Conservation (phyloP, 805 yeast genomes). For the Schwanniomyces yamadae region DNA sequence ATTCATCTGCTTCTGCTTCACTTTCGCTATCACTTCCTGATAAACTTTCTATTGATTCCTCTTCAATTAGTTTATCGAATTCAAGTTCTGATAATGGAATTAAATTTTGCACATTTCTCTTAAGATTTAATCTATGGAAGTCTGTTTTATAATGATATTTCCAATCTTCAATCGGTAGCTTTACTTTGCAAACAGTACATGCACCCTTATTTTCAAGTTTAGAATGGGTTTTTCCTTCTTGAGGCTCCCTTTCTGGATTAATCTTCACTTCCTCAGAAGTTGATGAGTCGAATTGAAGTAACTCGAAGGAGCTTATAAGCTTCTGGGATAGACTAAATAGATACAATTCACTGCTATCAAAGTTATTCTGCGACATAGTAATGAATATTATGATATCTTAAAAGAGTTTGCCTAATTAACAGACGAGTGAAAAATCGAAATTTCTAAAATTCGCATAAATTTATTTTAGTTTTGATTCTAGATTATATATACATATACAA, state of each 20-base stretch:
- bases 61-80: conserved; percentile 55
- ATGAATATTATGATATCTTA: too few species aligned
- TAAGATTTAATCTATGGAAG: conserved; percentile 57
- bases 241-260: not conserved
- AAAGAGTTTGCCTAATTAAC: too few species aligned
- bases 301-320: conserved; percentile 45
- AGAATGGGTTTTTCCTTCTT: not conserved
- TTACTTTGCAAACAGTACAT: conserved; percentile 18
- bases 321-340: conserved; percentile 45
- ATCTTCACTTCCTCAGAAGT: conserved; percentile 31
- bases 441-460: not conserved
- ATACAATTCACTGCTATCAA: conserved; percentile 37
- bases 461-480: not conserved
- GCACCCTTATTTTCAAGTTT: conserved; percentile 4
- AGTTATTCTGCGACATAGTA: too few species aligned
- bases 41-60: conserved; percentile 52
- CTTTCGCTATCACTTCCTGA: conserved; percentile 51
- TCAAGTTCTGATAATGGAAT: conserved; percentile 52
- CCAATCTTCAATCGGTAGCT: conserved; percentile 9
- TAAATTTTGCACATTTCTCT: conserved; percentile 48
- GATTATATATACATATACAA: conserved; percentile 1
- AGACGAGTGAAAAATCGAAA: too few species aligned
- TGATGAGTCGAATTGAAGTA: conserved; percentile 55
- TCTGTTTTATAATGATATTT: conserved; percentile 58
- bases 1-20: conserved; percentile 24